A percentile compares a stretch with the other conserved stretches of the same genome.
Conservation (phyloP, 2,329 filamentous ascomycete genomes). For the Aspergillus unguis region DNA sequence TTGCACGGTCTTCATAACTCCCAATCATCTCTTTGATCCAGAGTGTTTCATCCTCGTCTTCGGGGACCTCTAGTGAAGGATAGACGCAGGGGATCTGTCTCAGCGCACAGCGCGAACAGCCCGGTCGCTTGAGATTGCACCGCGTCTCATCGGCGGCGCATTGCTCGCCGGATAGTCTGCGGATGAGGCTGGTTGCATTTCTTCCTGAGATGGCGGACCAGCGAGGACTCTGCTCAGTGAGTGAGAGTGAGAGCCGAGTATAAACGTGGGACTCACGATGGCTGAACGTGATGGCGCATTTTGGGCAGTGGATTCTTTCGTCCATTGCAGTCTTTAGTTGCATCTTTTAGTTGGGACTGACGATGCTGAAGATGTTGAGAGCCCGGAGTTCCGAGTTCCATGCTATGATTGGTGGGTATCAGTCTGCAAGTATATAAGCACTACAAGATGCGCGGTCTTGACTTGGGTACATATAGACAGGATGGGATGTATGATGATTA, state of each 20-base stretch:
- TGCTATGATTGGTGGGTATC: no score
- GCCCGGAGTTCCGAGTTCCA: no score
- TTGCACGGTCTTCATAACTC: neutral
- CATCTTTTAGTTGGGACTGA: no score
- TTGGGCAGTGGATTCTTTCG: neutral
- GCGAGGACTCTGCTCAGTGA: conserved; percentile 1
- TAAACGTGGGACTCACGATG: neutral
- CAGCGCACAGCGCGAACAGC: conserved; percentile 5
- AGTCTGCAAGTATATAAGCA: no score
- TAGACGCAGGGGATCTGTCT: conserved; percentile 1
- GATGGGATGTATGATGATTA: no score
- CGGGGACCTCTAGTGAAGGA: neutral
- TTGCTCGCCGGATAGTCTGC: neutral
- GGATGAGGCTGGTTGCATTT: conserved; percentile 3
- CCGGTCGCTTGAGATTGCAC: conserved; percentile 8
- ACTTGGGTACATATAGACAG: no score
- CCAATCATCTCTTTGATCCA: neutral
- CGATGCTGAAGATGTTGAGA: no score
- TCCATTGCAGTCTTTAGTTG: no score
- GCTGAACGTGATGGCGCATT: neutral
- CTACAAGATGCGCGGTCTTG: no score
- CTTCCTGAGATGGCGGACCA: conserved; percentile 4
- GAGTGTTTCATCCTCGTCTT: neutral
- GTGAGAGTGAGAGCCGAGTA: neutral
- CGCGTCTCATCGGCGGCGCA: conserved; percentile 2